Base-by-base conservation (phyloP, 2,329 filamentous ascomycete genomes). In the Thielaviopsis cerberus region DNA sequence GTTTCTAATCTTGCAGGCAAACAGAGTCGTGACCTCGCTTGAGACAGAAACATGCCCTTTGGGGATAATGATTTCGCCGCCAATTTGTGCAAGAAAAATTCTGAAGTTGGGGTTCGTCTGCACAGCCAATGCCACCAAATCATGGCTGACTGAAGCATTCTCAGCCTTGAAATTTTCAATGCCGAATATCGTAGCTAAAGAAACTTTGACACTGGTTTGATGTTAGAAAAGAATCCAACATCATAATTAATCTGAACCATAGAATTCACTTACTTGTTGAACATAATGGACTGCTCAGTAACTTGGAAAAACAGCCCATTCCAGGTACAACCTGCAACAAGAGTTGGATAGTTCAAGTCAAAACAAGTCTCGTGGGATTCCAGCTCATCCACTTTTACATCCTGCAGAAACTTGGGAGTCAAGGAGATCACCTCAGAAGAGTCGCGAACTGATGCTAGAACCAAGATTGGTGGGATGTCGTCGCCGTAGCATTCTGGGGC, bases 301-400 rank as follows among this genome's bases (percentile, higher is more conserved):
- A 82, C 69, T 63, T 84, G 81, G 1, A 80, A 66, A 4, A 76
- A 69, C 1, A 65, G 66, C 1, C 69, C 68, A 2, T 68, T 65
- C 4, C 67, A 63, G 11, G 69, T 64, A 30, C 71, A 68, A 2
- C 67, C 65, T 13, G 74, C 71, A 22, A 72, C 71, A 25, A 83
- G 67, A 0, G 81, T 84, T 51, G 75, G 71, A 3, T 73, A 76
- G 1, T 68, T 67, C 17, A 77, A 66, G 63, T 83, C 79, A 59
- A 82, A 79, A 8, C 68, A 67, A 0, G 71, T 70, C 1, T 64
- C 62, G 6, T 73, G 70, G 13, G 34, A 11, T 2, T 57, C 56
- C 24, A 48, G n/a, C 8, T 22, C 17, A 48, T 7, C n/a, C 41
- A 57, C 45, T 27, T 48, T 22, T 30, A 25, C n/a, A 1, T 27